These are phyloP conservation scores for Nothomitra cinnamomea DNA, from an alignment of 2,329 filamentous ascomycete genomes.

Conservation along the genomic window DNA sequence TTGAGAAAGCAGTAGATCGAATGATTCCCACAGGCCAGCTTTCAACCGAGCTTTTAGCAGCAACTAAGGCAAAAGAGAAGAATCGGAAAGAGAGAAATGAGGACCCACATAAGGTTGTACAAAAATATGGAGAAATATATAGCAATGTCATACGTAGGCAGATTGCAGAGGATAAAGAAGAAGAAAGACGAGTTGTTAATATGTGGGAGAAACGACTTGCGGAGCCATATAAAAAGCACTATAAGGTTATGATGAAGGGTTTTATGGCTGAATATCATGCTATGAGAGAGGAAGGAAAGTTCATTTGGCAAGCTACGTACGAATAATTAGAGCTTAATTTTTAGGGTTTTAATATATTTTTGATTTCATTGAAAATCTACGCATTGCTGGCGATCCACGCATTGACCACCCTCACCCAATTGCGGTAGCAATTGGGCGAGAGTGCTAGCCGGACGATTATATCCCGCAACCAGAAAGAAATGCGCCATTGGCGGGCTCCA, in stretches of 20 bases:
- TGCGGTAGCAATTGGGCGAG: too few species aligned
- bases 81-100: background rate
- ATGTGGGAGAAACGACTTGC: background rate
- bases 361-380: background rate
- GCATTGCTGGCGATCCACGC: background rate
- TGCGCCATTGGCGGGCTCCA: too few species aligned
- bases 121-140: background rate
- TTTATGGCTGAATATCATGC: too few species aligned
- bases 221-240: background rate
- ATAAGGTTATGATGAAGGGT: background rate
- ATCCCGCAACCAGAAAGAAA: too few species aligned
- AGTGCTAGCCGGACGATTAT: too few species aligned
- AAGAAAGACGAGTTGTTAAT: background rate
- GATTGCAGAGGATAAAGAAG: background rate
- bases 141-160: background rate
- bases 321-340: background rate
- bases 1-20: background rate
- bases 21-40: background rate
- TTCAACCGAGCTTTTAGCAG: background rate
- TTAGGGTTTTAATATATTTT: background rate
- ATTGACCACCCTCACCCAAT: background rate
- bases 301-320: background rate
- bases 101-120: background rate
- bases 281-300: background rate
- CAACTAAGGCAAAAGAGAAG: background rate